Base-by-base conservation (phyloP, 768 basidiomycete genomes). In the Mycena haematopus region DNA sequence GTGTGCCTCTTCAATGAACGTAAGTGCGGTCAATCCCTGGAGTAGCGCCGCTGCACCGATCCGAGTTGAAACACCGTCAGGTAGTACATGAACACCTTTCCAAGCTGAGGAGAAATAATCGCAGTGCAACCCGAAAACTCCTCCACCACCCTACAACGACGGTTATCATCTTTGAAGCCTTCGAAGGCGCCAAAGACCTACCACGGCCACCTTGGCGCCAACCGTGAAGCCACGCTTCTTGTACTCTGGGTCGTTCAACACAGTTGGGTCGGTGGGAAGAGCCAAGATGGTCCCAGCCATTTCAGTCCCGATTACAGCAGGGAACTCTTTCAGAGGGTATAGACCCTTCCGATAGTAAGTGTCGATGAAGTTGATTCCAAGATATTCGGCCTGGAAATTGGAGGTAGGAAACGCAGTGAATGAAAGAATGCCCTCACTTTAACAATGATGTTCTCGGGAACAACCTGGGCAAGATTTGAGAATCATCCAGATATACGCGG, bases 1-100 rank as follows among this genome's bases (percentile, higher is more conserved):
- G 74, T 98, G 92, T 9, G 94, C 87, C 73, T 99, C 96, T 51
- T 88, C 88, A 65, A 91, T 82, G 69, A 95, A 90, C 1, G 85
- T 84, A 15, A 90, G 70, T 0, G 90, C 88, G 0, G 96, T 98
- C 53, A 96, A 66, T 24, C 88, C 92, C 70, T 96, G 93, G 8
- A 92, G 76, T 22, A 87, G 70, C 2, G 82, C 76, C 0, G 92
- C 89, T 2, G 89, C 92, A 0, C 87, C 95, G 13, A 80, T 76
- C 40, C 80, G 80, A 19, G 87, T 82, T 1, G 87, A 79, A 47
- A 95, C 71, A 9, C 74, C 72, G 8, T 80, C 81, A 0, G 94
- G 95, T 2, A 96, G 73, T n/a, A 87, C 82, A 62, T 81, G 86
- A 24, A 84, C 85, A 27, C 74, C 74, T 59, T 83, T 76, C 84